Evolutionary conservation across 1,284 basidiomycete genomes (phyloP), one percentile per base, ranked within the genome.

Genomic region (Anthracocystis panici-leucophaei): DNA sequence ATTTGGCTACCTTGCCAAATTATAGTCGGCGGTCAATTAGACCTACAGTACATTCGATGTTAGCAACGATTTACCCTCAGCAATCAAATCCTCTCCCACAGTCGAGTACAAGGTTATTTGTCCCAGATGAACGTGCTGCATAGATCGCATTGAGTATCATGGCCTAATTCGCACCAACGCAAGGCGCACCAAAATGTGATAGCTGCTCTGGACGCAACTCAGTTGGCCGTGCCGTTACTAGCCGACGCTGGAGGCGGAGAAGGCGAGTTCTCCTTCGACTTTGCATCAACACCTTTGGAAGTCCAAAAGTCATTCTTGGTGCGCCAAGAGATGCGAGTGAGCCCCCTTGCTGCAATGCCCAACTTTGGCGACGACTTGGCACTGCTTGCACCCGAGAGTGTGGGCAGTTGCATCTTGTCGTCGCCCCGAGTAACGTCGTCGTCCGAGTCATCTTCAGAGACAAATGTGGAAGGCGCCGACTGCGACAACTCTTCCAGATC

Each of bases 281-380:
- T 21, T 8, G 56, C 44, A 40, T 75, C 66, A 9, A 63, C 72
- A 20, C 72, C 72, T 35, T 75, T 75, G 2, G 56, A 41, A 2
- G 72, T 65, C 72, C 72, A 75, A 46, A 75, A 75, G 40, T 75
- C 66, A 41, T 69, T 63, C 56, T 75, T 75, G 27, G 66, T 66
- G 51, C 72, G 72, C 18, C 66, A 75, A 21, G 72, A 69, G 56
- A 75, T 58, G 42, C 72, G 62, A 27, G 62, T 9, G 5, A 68
- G 25, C 5, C 65, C 65, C 35, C 65, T 59, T 1, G 44, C 44
- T 20, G 52, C 44, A n/a, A 12, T 46, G 14, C 49, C 45, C 25
- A 57, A 42, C 51, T 58, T 71, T 14, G 62, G 63, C 35, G 69
- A 66, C 7, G 51, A 55, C 21, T 59, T 65, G 41, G 54, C 48